Conservation (phyloP, 805 yeast species). For the Blastobotrys robertii region DNA sequence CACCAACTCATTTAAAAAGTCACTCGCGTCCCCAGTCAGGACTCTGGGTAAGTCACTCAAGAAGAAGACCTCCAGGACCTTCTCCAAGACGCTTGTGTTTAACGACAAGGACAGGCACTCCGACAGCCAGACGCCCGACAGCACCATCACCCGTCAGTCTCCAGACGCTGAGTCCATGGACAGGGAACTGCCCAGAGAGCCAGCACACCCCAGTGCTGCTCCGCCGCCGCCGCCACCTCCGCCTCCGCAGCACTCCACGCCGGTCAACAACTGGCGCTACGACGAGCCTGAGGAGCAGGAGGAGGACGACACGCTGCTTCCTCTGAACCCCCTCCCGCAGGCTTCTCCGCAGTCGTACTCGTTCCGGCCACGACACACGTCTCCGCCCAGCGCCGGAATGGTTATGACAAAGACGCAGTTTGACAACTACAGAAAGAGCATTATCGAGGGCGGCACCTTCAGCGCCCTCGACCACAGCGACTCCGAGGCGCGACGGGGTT, state of each 20-base stretch:
- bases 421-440: conserved; percentile 17
- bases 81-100: conserved; percentile 15
- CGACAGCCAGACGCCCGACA: neutral
- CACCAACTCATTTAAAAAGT: neutral
- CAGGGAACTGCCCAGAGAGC: neutral
- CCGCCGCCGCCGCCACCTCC: neutral
- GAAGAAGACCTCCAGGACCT: conserved; percentile 13
- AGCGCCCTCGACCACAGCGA: conserved; percentile 8
- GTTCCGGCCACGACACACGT: conserved; percentile 3
- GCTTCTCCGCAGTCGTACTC: conserved; percentile 6
- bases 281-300: conserved; percentile 9
- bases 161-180: neutral
- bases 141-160: neutral
- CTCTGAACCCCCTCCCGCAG: conserved; percentile 7
- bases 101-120: conserved; percentile 2
- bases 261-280: neutral
- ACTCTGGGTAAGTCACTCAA: conserved; percentile 7
- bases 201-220: neutral
- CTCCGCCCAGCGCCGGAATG: conserved; percentile 2
- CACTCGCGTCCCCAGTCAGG: conserved; percentile 4
- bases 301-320: conserved; percentile 15
- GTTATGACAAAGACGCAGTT: conserved; percentile 24
- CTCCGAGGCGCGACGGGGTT: conserved; percentile 8
- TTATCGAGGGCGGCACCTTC: conserved; percentile 6
- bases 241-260: neutral